A percentile compares a stretch with the other conserved stretches of the same genome.
phyloP scores from a whole-genome alignment of 192 early-diverging fungal genomes.

The Linnemannia zychae region DNA sequence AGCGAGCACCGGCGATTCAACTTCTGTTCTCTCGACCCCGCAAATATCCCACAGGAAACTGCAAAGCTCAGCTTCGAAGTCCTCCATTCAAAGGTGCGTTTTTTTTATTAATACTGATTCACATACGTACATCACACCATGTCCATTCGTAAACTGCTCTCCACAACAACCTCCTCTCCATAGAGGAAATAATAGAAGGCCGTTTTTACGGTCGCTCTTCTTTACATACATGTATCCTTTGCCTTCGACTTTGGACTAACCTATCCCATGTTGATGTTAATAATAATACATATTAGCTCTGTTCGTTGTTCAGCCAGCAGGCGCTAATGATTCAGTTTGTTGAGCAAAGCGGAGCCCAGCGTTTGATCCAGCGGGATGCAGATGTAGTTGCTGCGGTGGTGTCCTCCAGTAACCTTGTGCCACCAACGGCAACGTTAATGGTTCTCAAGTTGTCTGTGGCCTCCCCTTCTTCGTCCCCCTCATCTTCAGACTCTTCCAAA shows the following conservation, averaged over 20 bases:
- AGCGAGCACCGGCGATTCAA: conserved; percentile 37
- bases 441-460: conserved; percentile 27
- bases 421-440: conserved; percentile 11
- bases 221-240: too few species aligned
- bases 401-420: conserved; percentile 7
- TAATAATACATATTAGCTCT: conserved; percentile 25
- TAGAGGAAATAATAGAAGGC: background rate
- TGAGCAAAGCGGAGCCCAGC: conserved; percentile 5
- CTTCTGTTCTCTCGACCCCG: conserved; percentile 16
- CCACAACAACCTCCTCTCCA: background rate
- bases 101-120: background rate
- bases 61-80: conserved; percentile 17
- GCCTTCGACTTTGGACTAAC: background rate
- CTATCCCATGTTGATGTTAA: background rate
- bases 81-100: conserved; percentile 39
- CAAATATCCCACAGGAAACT: conserved; percentile 17
- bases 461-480: background rate
- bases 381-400: conserved; percentile 37
- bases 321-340: conserved; percentile 25
- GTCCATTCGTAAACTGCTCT: background rate
- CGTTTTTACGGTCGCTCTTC: background rate
- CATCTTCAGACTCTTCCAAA: background rate
- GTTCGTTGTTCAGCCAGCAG: conserved; percentile 27
- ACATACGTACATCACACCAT: background rate
- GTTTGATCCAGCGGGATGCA: conserved; percentile 11